Percentiles rank a stretch among this genome's conserved stretches.
phyloP scores from a whole-genome alignment of 1,284 basidiomycete genomes.

The Melampsora medusae region DNA sequence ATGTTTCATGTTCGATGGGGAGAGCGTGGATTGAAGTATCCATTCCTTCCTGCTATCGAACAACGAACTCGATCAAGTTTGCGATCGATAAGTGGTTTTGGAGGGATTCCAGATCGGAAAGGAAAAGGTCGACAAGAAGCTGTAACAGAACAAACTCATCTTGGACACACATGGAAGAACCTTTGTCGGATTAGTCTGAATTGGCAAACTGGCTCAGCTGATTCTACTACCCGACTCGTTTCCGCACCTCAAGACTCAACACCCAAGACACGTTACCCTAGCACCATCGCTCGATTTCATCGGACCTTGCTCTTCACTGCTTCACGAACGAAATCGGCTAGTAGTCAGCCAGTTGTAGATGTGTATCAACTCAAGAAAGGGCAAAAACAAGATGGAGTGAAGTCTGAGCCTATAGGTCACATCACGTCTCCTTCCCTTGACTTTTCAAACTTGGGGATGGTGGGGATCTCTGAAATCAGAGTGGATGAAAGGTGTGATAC shows the following conservation, averaged over 20 bases:
- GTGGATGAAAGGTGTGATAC: constrained; percentile 19
- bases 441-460: background rate
- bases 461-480: constrained; percentile 26
- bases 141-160: background rate
- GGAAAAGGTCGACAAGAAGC: constrained; percentile 21
- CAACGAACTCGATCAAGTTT: constrained; percentile 8
- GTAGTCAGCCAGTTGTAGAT: constrained; percentile 2
- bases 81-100: constrained; percentile 4
- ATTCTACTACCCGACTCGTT: constrained; percentile 10
- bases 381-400: background rate
- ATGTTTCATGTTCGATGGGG: constrained; percentile 21
- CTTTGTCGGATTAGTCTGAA: constrained; percentile 40
- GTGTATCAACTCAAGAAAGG: constrained; percentile 26
- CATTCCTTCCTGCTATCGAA: constrained; percentile 25
- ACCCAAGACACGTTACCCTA: background rate
- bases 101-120: constrained; percentile 2
- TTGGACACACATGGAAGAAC: constrained; percentile 32
- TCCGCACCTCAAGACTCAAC: too few relatives aligned
- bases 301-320: constrained; percentile 20
- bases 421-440: background rate
- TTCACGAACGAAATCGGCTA: background rate
- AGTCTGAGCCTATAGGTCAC: constrained; percentile 9
- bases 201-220: constrained; percentile 32
- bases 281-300: constrained; percentile 32
- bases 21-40: constrained; percentile 22